phyloP scores from a whole-genome alignment of 2,329 filamentous ascomycete species.

The Metarhizium rileyi region DNA sequence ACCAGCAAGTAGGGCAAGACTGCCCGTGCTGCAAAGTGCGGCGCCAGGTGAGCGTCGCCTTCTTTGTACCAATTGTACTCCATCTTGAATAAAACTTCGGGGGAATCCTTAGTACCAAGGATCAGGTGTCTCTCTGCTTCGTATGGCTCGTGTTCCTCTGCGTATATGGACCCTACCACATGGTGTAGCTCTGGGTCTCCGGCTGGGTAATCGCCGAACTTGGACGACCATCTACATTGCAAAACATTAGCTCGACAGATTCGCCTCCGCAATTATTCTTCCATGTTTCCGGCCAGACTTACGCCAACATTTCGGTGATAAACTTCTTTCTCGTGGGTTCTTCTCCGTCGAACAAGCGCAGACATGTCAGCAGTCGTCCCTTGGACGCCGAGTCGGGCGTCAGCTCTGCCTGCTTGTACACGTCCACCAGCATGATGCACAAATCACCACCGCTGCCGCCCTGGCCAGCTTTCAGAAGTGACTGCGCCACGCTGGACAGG shows the following conservation, averaged over 20 bases:
- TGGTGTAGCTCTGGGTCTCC: slow-evolving; percentile 94
- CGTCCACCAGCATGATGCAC: slow-evolving; percentile 77
- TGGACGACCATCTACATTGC: slow-evolving; percentile 62
- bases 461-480: slow-evolving; percentile 84
- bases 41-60: slow-evolving; percentile 79
- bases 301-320: slow-evolving; percentile 74
- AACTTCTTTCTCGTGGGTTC: slow-evolving; percentile 93
- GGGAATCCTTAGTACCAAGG: slow-evolving; percentile 80
- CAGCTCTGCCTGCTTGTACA: slow-evolving; percentile 79
- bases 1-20: slow-evolving; percentile 85
- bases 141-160: slow-evolving; percentile 87
- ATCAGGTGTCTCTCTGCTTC: slow-evolving; percentile 87
- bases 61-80: slow-evolving; percentile 92
- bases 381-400: slow-evolving; percentile 66
- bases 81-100: slow-evolving; percentile 68
- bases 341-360: slow-evolving; percentile 69
- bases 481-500: slow-evolving; percentile 71
- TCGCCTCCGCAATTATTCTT: too few relatives aligned
- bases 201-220: slow-evolving; percentile 75
- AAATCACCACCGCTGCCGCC: slow-evolving; percentile 88
- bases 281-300: slow-evolving; percentile 17
- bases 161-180: slow-evolving; percentile 77
- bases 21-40: slow-evolving; percentile 75
- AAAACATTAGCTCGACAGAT: slow-evolving; percentile 7
- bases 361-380: slow-evolving; percentile 64